Percentiles rank a stretch among this genome's conserved stretches.
phyloP scores from a whole-genome alignment of 441 rosid species.

The Gossypium gossypioides region DNA sequence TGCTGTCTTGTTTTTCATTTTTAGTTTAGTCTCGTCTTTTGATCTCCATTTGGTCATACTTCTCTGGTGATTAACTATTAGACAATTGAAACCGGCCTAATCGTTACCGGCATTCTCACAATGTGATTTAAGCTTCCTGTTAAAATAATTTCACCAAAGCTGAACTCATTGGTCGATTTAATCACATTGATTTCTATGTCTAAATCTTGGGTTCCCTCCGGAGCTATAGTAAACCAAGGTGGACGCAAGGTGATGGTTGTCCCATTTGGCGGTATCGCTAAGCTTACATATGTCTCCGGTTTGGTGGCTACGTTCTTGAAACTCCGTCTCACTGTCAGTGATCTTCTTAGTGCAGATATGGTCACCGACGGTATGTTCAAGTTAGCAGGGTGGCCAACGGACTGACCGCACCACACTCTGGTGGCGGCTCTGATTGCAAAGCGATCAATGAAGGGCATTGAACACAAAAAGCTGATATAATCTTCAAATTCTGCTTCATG shows the following conservation, averaged over 20 bases:
- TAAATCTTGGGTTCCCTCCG: constrained; percentile 42
- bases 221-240: constrained; percentile 47
- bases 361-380: constrained; percentile 77
- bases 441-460: constrained; percentile 43
- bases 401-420: constrained; percentile 40
- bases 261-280: constrained; percentile 57
- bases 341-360: constrained; percentile 37
- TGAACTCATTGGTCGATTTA: constrained; percentile 29
- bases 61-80: background rate
- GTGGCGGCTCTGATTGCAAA: constrained; percentile 22
- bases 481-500: constrained; percentile 12
- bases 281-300: constrained; percentile 44
- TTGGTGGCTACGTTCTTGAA: constrained; percentile 47
- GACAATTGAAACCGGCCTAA: constrained; percentile 31
- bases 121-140: constrained; percentile 65
- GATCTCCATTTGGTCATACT: background rate
- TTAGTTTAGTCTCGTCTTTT: background rate
- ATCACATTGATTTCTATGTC: constrained; percentile 43
- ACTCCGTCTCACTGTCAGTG: constrained; percentile 37
- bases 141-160: constrained; percentile 66
- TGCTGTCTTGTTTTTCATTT: background rate
- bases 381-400: constrained; percentile 45
- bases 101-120: constrained; percentile 53
- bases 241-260: constrained; percentile 48
- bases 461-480: constrained; percentile 27